phyloP scores from a whole-genome alignment of 2,329 filamentous ascomycete species.

The Pseudogymnoascus sp. region DNA sequence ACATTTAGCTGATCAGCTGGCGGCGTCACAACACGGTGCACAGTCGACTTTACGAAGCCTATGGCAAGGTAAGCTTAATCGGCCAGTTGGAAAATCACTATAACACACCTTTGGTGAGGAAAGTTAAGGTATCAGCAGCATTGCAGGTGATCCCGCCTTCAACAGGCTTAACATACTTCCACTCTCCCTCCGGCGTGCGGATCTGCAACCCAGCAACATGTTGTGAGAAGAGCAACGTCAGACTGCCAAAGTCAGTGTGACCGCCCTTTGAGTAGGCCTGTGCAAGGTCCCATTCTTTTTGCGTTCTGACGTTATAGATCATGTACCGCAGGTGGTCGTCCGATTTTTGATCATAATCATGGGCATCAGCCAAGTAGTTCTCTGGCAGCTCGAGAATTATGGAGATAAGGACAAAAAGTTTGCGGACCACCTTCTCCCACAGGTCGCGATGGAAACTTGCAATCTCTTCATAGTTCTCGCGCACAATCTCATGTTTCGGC shows the following conservation, averaged over 20 bases:
- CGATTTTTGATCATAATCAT: constrained; percentile 46
- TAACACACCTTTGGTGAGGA: constrained; percentile 34
- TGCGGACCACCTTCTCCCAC: constrained; percentile 48
- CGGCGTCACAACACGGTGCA: constrained; percentile 38
- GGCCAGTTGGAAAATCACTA: neutral
- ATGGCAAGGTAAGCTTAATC: constrained; percentile 13
- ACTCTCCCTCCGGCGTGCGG: constrained; percentile 35
- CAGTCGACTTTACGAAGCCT: constrained; percentile 39
- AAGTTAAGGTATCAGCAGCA: constrained; percentile 42
- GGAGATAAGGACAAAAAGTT: constrained; percentile 48
- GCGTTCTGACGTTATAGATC: constrained; percentile 45
- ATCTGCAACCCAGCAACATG: constrained; percentile 51
- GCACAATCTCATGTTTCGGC: constrained; percentile 38
- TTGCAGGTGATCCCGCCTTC: constrained; percentile 47
- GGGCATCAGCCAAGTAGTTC: constrained; percentile 46
- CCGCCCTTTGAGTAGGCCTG: constrained; percentile 38
- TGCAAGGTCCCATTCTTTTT: constrained; percentile 38
- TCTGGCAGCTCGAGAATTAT: constrained; percentile 51
- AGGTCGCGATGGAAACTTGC: constrained; percentile 40
- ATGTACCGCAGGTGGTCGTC: constrained; percentile 55
- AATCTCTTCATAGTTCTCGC: constrained; percentile 46
- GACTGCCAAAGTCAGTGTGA: constrained; percentile 49
- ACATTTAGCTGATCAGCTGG: constrained; percentile 38
- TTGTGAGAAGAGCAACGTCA: constrained; percentile 52
- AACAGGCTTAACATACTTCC: constrained; percentile 44